Evolutionary conservation across 352 stramenopile genomes (phyloP).

Genomic region (Globisporangium cederbergense): DNA sequence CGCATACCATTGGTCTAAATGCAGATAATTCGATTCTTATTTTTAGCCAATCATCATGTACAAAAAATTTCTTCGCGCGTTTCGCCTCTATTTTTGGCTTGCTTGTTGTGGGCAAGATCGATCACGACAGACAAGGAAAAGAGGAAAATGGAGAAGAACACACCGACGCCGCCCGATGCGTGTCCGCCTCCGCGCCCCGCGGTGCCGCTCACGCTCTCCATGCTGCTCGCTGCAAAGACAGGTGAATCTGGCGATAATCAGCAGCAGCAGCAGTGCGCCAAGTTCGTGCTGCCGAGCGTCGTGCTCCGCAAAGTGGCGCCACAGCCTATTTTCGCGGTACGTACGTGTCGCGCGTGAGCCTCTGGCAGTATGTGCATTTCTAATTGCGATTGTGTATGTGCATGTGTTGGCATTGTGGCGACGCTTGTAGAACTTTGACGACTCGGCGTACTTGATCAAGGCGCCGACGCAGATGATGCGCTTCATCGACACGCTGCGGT

Average conservation of each 20-base stretch:
- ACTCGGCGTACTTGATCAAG: constrained; percentile 64
- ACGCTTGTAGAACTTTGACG: constrained; percentile 59
- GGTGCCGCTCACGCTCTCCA: constrained; percentile 41
- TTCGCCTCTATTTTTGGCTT: constrained; percentile 3
- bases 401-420: neutral
- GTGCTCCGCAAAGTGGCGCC: constrained; percentile 64
- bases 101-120: neutral
- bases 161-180: constrained; percentile 9
- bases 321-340: constrained; percentile 73
- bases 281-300: constrained; percentile 48
- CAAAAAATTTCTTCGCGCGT: neutral
- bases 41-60: neutral
- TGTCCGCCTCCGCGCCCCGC: constrained; percentile 16
- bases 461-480: constrained; percentile 78
- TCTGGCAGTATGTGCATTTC: neutral
- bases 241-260: neutral
- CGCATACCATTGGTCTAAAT: neutral
- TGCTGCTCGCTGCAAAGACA: constrained; percentile 17
- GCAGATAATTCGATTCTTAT: neutral
- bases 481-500: constrained; percentile 78
- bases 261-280: constrained; percentile 6
- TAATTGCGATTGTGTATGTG: neutral
- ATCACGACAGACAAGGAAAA: constrained; percentile 1
- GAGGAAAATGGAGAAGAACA: constrained; percentile 9
- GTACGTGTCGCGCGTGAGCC: neutral